Base-by-base conservation (phyloP, 768 basidiomycete genomes). In the Russula sp. region DNA sequence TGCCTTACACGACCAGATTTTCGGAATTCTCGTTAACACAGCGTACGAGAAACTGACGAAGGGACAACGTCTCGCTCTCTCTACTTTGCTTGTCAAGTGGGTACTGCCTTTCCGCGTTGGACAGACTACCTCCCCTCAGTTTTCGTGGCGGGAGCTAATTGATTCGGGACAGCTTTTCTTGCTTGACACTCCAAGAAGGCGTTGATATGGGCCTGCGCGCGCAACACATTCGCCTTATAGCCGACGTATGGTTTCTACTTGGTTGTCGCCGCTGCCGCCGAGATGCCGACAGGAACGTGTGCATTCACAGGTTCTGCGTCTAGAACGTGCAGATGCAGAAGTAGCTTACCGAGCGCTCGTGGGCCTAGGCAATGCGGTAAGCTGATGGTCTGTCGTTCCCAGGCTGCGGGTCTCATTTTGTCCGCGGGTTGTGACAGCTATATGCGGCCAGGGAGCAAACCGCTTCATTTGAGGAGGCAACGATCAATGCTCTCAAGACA, bases 21-120 rank as follows among this genome's bases (percentile, higher is more conserved):
- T 91, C 25, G 78, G 78, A 51, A 74, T 75, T 34, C 67, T 93
- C 55, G 68, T 71, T 32, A 75, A 81, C 46, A 79, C 75, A 7
- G 77, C 82, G 1, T 86, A 84, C 60, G 70, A 75, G 20, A 73
- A 76, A 4, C 73, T 91, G 67, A 82, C 80, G 42, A 94, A 90
- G 73, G 75, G 78, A 4, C 88, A 88, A 52, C 82, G 90, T 35
- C 78, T 92, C 4, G 88, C 92, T 0, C 69, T 94, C 50, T 85
- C 89, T 5, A 95, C 94, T 0, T 75, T 94, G 39, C 73, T 90
- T 36, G 86, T 98, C 75, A 98, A 98, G 96, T 98, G 67, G 68
- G 88, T 79, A 20, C 25, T 42, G 25, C 50, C 5, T 18, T 51
- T 35, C 39, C 38, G 10, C 29, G 29, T 20, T 29, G 16, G 22